These are phyloP conservation scores for Cydonia oblonga DNA, from an alignment of 331 rosid genomes.

Conservation along the genomic window DNA sequence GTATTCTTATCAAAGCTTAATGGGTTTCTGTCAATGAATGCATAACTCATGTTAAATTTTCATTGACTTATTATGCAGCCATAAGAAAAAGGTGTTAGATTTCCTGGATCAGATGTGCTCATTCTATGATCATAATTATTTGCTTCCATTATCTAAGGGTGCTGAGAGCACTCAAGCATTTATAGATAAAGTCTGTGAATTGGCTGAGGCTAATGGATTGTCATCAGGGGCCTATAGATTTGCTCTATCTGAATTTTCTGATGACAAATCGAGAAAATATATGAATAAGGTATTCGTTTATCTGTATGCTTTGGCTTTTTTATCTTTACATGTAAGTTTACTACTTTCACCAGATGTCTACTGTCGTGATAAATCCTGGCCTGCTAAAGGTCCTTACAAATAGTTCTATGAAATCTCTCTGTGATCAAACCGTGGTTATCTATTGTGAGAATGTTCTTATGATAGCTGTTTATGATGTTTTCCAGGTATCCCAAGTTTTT, in stretches of 20 bases:
- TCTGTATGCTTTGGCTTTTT: slow-evolving; percentile 6
- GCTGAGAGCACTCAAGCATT: slow-evolving; percentile 39
- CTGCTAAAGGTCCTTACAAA: neutral
- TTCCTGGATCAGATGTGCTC: slow-evolving; percentile 70
- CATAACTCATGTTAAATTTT: neutral
- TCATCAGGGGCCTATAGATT: slow-evolving; percentile 51
- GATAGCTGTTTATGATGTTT: neutral
- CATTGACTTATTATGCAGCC: slow-evolving; percentile 43
- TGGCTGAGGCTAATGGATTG: slow-evolving; percentile 71
- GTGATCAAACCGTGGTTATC: neutral
- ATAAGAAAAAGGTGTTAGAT: slow-evolving; percentile 50
- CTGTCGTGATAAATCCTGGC: neutral
- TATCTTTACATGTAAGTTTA: neutral
- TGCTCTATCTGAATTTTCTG: slow-evolving; percentile 41
- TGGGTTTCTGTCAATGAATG: neutral
- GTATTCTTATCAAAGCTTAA: slow-evolving; percentile 11
- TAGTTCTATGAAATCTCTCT: neutral
- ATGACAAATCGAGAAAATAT: slow-evolving; percentile 41
- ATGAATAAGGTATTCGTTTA: slow-evolving; percentile 45
- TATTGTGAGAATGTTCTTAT: neutral
- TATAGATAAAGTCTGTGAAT: slow-evolving; percentile 52
- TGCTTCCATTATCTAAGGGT: slow-evolving; percentile 29
- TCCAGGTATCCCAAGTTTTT: slow-evolving; percentile 57
- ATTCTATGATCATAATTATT: slow-evolving; percentile 50
- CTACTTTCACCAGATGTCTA: neutral